Evolutionary conservation across 306 rosid species (phyloP).

Genomic region (Acacia confusa): DNA sequence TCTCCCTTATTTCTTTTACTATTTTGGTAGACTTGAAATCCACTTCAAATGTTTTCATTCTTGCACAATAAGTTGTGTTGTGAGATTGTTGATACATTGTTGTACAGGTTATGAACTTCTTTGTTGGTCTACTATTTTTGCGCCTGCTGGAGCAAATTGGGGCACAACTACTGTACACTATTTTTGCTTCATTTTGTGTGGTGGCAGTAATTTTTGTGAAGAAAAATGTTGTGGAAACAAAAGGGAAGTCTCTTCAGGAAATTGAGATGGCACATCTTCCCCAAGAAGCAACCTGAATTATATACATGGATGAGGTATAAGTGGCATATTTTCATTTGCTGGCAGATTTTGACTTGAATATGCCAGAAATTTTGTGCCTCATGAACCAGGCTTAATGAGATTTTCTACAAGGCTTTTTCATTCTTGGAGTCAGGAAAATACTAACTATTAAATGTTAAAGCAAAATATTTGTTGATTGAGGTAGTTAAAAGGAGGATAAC

Average conservation of each 20-base stretch:
- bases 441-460: background rate
- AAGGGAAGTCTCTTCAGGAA: slow-evolving; percentile 93
- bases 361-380: slow-evolving; percentile 24
- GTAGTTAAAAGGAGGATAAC: no score
- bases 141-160: slow-evolving; percentile 76
- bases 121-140: slow-evolving; percentile 72
- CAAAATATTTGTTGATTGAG: background rate
- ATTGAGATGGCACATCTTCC: slow-evolving; percentile 75
- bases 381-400: background rate
- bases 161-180: slow-evolving; percentile 49
- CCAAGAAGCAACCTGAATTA: slow-evolving; percentile 37
- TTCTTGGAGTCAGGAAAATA: background rate
- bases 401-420: background rate
- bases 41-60: no score
- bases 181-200: slow-evolving; percentile 63
- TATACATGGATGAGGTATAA: slow-evolving; percentile 21
- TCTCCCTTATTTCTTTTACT: no score
- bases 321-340: background rate
- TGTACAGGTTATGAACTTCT: slow-evolving; percentile 79
- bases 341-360: background rate
- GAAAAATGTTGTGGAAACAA: slow-evolving; percentile 76
- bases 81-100: slow-evolving; percentile 21
- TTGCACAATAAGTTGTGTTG: background rate
- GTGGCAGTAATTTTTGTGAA: slow-evolving; percentile 66
- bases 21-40: no score